Evolutionary conservation across 2,329 filamentous ascomycete genomes (phyloP).

Genomic region (Neofusicoccum parvum): DNA sequence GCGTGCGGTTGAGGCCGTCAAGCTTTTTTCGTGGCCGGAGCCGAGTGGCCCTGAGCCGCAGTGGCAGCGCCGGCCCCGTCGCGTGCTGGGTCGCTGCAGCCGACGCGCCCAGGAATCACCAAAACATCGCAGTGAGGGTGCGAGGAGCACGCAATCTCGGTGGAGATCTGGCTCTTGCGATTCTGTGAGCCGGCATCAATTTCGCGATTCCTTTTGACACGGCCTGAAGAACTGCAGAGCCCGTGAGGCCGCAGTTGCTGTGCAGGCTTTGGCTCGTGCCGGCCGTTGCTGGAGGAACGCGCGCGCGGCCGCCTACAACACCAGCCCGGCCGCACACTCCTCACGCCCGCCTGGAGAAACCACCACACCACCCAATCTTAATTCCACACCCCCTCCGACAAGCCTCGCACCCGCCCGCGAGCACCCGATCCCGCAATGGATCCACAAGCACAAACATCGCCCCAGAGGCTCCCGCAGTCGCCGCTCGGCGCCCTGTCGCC

Average conservation of each 20-base stretch:
- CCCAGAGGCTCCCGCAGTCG: neutral
- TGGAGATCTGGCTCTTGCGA: too few relatives aligned
- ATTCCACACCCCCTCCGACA: neutral
- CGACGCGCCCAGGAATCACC: neutral
- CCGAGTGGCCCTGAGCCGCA: too few relatives aligned
- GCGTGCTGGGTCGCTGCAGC: neutral
- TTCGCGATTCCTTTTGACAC: too few relatives aligned
- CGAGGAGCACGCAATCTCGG: too few relatives aligned
- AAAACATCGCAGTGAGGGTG: neutral
- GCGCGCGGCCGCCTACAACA: neutral
- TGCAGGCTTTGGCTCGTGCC: too few relatives aligned
- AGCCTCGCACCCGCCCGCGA: neutral
- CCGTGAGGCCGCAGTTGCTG: neutral
- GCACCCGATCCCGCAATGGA: slow-evolving; percentile 10
- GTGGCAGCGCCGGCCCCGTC: too few relatives aligned
- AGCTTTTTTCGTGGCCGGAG: slow-evolving; percentile 13
- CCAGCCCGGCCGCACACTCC: neutral
- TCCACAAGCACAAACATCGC: neutral
- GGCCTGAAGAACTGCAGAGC: neutral
- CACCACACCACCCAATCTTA: neutral
- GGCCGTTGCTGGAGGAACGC: slow-evolving; percentile 8
- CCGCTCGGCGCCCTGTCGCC: slow-evolving; percentile 62
- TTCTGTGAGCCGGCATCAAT: too few relatives aligned
- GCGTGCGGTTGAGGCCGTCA: neutral
- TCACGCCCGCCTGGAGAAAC: neutral